phyloP scores from a whole-genome alignment of 2,329 filamentous ascomycete species.

The Sporothrix euskadiensis region DNA sequence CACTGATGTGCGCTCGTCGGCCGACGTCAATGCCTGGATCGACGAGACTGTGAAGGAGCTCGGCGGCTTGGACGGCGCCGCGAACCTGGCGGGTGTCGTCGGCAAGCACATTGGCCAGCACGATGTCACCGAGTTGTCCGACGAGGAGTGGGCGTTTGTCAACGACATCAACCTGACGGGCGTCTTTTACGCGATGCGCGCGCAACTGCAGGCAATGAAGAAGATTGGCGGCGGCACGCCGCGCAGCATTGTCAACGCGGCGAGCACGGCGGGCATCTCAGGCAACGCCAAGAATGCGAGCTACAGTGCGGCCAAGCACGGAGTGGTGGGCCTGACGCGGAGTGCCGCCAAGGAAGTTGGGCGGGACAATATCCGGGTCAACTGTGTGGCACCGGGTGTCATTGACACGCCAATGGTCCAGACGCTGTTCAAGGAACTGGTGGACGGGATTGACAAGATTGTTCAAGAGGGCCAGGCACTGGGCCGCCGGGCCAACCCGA shows the following conservation, averaged over 20 bases:
- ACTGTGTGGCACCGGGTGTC: slow-evolving; percentile 36
- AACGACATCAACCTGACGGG: slow-evolving; percentile 50
- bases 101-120: slow-evolving; percentile 35
- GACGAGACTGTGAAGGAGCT: slow-evolving; percentile 38
- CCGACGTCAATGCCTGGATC: slow-evolving; percentile 42
- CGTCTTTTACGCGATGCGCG: slow-evolving; percentile 51
- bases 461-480: slow-evolving; percentile 39
- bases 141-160: slow-evolving; percentile 29
- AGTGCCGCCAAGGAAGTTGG: slow-evolving; percentile 37
- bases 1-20: slow-evolving; percentile 39
- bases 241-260: slow-evolving; percentile 34
- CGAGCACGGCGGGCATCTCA: slow-evolving; percentile 41
- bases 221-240: slow-evolving; percentile 37
- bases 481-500: slow-evolving; percentile 49
- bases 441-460: slow-evolving; percentile 47
- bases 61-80: slow-evolving; percentile 42
- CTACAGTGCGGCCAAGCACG: slow-evolving; percentile 38
- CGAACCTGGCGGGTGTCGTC: slow-evolving; percentile 44
- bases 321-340: slow-evolving; percentile 38
- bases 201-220: slow-evolving; percentile 24
- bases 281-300: slow-evolving; percentile 41
- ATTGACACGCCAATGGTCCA: slow-evolving; percentile 40
- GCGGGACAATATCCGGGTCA: slow-evolving; percentile 28
- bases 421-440: slow-evolving; percentile 28
- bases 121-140: slow-evolving; percentile 31